Evolutionary conservation across 441 rosid genomes (phyloP).

Genomic region (Bruguiera hainesii): DNA sequence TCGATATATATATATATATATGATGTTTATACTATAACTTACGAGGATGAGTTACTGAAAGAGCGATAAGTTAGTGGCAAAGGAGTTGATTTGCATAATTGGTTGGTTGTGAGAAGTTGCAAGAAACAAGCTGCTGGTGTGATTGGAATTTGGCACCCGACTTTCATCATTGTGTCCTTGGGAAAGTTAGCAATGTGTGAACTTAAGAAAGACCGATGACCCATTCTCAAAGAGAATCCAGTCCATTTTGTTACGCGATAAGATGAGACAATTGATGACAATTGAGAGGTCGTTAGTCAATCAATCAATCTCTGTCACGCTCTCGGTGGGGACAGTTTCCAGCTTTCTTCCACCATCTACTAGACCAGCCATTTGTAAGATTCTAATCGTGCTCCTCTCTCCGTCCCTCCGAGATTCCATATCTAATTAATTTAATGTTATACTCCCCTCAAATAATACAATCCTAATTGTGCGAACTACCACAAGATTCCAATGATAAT

Average conservation of each 20-base stretch:
- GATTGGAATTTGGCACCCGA: no score
- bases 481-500: constrained; percentile 15
- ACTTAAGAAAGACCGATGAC: no score
- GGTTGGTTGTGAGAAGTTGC: no score
- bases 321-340: constrained; percentile 17
- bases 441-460: background rate
- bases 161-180: no score
- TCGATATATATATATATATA: no score
- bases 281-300: background rate
- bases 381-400: constrained; percentile 11
- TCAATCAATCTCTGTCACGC: background rate
- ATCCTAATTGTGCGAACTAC: background rate
- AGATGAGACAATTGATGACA: background rate
- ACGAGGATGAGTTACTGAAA: no score
- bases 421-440: background rate
- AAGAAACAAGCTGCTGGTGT: no score
- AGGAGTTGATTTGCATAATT: no score
- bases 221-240: no score
- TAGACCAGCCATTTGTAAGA: background rate
- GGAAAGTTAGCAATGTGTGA: no score
- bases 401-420: constrained; percentile 14
- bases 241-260: background rate
- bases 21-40: no score
- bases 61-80: no score
- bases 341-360: constrained; percentile 38